Evolutionary conservation across 148 eudicot species (phyloP), one percentile per base, ranked within the genome.

Genomic region (Bassia scoparia): DNA sequence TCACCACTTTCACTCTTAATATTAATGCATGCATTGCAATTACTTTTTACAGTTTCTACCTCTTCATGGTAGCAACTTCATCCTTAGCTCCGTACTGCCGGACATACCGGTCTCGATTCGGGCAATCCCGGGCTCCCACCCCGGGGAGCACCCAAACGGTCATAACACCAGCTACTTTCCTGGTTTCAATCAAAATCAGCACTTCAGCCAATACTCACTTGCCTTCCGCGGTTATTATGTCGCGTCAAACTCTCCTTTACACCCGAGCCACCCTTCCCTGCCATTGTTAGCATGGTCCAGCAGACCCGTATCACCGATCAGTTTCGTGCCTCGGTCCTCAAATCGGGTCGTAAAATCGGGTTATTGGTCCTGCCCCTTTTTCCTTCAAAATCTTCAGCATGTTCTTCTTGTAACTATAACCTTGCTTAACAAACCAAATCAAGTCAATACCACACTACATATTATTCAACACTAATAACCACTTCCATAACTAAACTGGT

Each of bases 241-340:
- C 96, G 74, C 97, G 78, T 34, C 96, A 69, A 72, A 94, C 98
- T 81, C 60, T 89, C 90, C 64, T 71, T 70, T 11, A 97, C 97
- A 30, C 97, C 96, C 2, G 97, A 23, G 98, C 96, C 38, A 88
- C 71, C 71, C 80, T 84, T 88, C 41, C 91, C 97, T 0, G 98
- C 96, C 93, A 94, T 83, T 94, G 98, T 85, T 94, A 94, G 86
- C n/a, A 73, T 94, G 98, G 68, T 94, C 98, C 75, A 94, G 76
- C 26, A 94, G 81, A 48, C 98, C 98, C 0, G 98, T 94, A 73
- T 94, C 98, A 3, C 98, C 98, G 0, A 94, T 94, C 59, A 75
- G 63, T 70, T 91, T 94, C 98, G 66, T 31, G 98, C 96, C 76
- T 88, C 98, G 3, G 81, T 65, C 78, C 98, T 87, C 68, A 94